Evolutionary conservation across 2,329 filamentous ascomycete genomes (phyloP), one percentile per base, ranked within the genome.

Genomic region (Aspergillus alliaceus): DNA sequence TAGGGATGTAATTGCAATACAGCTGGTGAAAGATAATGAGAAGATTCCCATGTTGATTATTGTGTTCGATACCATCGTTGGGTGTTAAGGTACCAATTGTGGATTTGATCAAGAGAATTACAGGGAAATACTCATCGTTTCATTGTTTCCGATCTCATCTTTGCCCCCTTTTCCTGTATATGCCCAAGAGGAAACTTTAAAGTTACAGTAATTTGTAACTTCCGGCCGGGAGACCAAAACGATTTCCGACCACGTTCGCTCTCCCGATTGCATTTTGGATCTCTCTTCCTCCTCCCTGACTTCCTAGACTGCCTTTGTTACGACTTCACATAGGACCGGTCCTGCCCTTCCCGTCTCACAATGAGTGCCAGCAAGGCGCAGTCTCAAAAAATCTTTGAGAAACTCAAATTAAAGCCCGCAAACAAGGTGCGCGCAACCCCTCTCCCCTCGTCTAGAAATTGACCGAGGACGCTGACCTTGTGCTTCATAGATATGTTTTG

Each of bases 351-450:
- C 39, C 34, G 35, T 58, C 51, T 53, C 70, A 76, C 58, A 51
- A 86, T 86, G 84, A 82, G 82, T 75, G 95, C 95, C 73, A 89
- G 90, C 53, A 99, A 98, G 83, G 86, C 91, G 74, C 87, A 98
- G 82, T 97, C 93, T 79, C 90, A 93, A 76, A 93, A 93, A 80
- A 91, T 99, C 77, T 99, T 99, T 79, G 90, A 96, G 82, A 97
- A 97, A 82, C 81, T 98, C 75, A 97, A 96, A 84, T 84, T 87
- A 57, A 96, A 97, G 82, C 86, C 88, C 59, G 91, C 93, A 60
- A 99, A 99, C 82, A 96, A 96, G 85, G 93, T 95, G 79, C 70
- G 82, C 66, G 64, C 63, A 57, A 60, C 62, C 66, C 69, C 67
- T 64, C 68, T 62, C 58, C 65, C 58, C 54, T 55, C 57, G 54